Percentiles rank a stretch among this genome's conserved stretches.
Evolutionary conservation across 495 filamentous ascomycete species (phyloP).

Genomic region (Pyronema omphalodes): DNA sequence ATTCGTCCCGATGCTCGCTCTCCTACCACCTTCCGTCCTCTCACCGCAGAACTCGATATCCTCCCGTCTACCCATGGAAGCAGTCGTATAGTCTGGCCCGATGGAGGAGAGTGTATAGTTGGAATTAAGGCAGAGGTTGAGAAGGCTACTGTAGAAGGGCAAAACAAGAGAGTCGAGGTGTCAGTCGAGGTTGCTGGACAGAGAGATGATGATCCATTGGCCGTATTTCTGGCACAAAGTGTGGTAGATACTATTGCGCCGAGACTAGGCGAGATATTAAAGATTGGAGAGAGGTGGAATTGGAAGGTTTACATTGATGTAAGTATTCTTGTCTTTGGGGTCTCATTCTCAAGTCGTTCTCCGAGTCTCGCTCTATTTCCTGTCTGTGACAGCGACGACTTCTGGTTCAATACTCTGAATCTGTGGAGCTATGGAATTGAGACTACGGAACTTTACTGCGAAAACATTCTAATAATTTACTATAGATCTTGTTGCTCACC

Average conservation of each 20-base stretch:
- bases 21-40: constrained; percentile 71
- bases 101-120: constrained; percentile 87
- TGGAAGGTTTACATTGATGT: constrained; percentile 96
- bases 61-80: constrained; percentile 79
- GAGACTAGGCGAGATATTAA: constrained; percentile 50
- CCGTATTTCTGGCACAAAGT: constrained; percentile 71
- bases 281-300: constrained; percentile 78
- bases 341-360: neutral
- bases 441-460: no score
- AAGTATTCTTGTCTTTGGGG: constrained; percentile 24
- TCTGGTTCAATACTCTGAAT: no score
- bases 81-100: constrained; percentile 80
- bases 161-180: constrained; percentile 22
- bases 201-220: constrained; percentile 77
- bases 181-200: constrained; percentile 34
- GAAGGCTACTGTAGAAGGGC: constrained; percentile 22
- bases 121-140: constrained; percentile 91
- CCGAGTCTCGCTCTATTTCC: no score
- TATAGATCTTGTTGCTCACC: constrained; percentile 78
- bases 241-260: constrained; percentile 66
- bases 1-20: constrained; percentile 78
- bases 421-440: no score
- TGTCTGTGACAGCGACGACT: no score
- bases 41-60: constrained; percentile 75
- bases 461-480: no score